Base-by-base conservation (phyloP, 192 early-diverging fungal species). In the Funneliformis geosporum region DNA sequence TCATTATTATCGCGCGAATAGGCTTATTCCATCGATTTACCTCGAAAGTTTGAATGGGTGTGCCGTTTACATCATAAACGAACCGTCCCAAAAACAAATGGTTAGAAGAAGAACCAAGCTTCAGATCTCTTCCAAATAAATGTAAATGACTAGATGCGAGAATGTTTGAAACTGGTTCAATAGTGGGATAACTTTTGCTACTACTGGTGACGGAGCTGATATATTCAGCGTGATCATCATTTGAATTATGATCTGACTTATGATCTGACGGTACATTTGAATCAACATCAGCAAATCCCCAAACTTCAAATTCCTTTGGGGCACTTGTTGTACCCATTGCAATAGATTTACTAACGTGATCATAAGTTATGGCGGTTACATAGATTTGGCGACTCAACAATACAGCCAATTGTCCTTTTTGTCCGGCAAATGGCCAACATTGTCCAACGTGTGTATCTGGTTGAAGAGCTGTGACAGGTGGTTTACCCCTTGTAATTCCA, bases 341-440 rank as follows among this genome's bases (percentile, higher is more conserved):
- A 0, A 92, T 83, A 11, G 82, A 84, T 55, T 82, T 85, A 46
- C 89, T 85, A 39, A 92, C 87, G 85, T 93, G 91, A 81, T 95
- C 93, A 10, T 94, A 83, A 9, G 88, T 91, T 81, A 95, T 85
- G 12, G 87, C 88, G 0, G 87, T 85, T 3, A 92, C 78, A 9
- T 87, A 83, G 40, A 93, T 88, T 23, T 86, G 79, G 74, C 89
- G 79, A 4, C 88, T 84, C 69, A 95, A 78, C 12, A 84, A 86
- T 16, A 95, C 85, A 0, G 87, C 92, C n/a, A 95, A 74, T 44
- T 89, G 87, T 0, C 93, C 93, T 18, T 82, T 44, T 55, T 85
- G 81, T 10, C 93, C 92, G 2, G 80, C 79, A 90, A 94, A 92
- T 0, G 90, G 86, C 93, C 93, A 95, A 79, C 93, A 95, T 79